Evolutionary conservation across 2,329 filamentous ascomycete genomes (phyloP), one percentile per base, ranked within the genome.

Genomic region (Achaetomium macrosporum): DNA sequence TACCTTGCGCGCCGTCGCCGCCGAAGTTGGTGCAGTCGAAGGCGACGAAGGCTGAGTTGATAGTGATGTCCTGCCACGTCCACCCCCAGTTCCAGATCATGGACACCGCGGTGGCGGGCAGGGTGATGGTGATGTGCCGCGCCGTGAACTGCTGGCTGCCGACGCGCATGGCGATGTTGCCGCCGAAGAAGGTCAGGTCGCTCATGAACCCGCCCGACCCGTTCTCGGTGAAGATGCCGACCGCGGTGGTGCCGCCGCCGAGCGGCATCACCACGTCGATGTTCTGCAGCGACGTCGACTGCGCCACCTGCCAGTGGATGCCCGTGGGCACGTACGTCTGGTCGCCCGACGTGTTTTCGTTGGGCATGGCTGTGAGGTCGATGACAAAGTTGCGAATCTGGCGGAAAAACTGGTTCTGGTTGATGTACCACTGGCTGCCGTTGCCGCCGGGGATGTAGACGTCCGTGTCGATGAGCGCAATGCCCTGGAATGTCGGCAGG

Each of bases 21-120:
- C 81, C 78, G 59, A 95, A 89, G 69, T 93, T 86, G 57, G 95
- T 73, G 51, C 87, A 90, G 37, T 91, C 71, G 16, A 75, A 72
- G 65, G 85, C 90, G 37, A 91, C 71, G n/a, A 75, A 71, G 65
- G 85, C 88, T 65, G 85, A 82, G 67, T 88, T 83, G 70, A 95
- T 88, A 40, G 72, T 77, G 35, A 95, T 61, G 33, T 81, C 86
- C 66, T 92, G 89, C 70, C 92, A 82, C 42, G 84, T 83, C 85
- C 87, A 95, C 16, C 83, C 75, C 89, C 89, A 95, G 73, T 92
- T 88, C 90, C 90, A 95, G 75, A 90, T 90, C 83, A 93, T 86
- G 72, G 81, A 88, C 57, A 95, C 83, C 56, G 87, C 90, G 1
- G 88, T 93, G 39, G 13, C 64, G 88, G 78, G 74, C 87, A 91